Evolutionary conservation across 305 asterid genomes (phyloP).

Genomic region (Rubia tinctorum): DNA sequence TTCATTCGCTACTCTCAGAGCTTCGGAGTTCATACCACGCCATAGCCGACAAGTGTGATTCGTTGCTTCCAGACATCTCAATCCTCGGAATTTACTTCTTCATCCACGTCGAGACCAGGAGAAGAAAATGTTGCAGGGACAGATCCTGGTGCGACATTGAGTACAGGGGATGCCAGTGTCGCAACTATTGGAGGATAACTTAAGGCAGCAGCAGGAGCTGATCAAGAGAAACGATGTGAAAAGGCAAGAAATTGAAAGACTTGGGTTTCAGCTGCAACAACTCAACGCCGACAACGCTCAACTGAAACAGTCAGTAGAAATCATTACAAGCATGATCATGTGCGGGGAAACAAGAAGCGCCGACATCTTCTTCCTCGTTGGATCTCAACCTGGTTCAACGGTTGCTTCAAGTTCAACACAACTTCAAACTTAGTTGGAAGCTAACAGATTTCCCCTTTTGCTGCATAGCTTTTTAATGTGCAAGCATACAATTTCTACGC

Average conservation of each 20-base stretch:
- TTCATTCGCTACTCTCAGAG: slow-evolving; percentile 25
- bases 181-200: slow-evolving; percentile 26
- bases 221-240: slow-evolving; percentile 31
- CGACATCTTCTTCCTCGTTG: neutral
- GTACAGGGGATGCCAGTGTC: slow-evolving; percentile 14
- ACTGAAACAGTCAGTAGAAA: neutral
- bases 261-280: neutral
- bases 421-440: too few species aligned
- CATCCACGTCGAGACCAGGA: slow-evolving; percentile 5
- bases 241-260: slow-evolving; percentile 17
- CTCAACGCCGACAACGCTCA: slow-evolving; percentile 25
- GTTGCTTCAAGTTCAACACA: neutral
- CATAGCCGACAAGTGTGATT: slow-evolving; percentile 35
- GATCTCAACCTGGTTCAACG: neutral
- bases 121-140: neutral
- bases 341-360: neutral
- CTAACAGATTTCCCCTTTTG: neutral
- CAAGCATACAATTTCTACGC: too few species aligned
- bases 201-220: slow-evolving; percentile 29
- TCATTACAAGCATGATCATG: neutral
- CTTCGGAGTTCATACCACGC: slow-evolving; percentile 30
- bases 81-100: neutral
- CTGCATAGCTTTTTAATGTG: neutral
- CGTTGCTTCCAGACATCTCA: slow-evolving; percentile 18
- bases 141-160: neutral